Conservation (phyloP, 768 basidiomycete species). For the Pulveroboletus sp. region DNA sequence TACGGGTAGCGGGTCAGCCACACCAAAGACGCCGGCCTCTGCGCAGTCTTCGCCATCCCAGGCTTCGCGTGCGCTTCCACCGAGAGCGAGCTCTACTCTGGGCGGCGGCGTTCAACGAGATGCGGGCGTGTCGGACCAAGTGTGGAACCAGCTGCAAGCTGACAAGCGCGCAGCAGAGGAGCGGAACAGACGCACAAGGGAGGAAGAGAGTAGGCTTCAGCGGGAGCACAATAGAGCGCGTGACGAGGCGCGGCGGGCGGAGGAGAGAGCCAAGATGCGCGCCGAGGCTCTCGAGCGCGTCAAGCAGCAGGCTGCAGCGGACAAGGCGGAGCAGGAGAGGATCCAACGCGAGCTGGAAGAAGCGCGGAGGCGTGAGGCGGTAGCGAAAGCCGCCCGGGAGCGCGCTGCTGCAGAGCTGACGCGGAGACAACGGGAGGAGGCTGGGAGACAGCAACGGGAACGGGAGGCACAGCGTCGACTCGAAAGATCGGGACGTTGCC, state of each 20-base stretch:
- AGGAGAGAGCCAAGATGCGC: slow-evolving; percentile 19
- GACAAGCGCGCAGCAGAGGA: slow-evolving; percentile 27
- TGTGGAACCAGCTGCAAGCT: slow-evolving; percentile 48
- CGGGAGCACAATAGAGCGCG: slow-evolving; percentile 15
- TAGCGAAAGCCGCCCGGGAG: slow-evolving; percentile 20
- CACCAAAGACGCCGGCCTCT: neutral
- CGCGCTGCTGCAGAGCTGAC: slow-evolving; percentile 25
- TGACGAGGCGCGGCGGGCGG: slow-evolving; percentile 21
- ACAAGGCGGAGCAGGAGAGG: slow-evolving; percentile 17
- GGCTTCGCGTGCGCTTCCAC: neutral
- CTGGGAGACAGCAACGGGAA: neutral
- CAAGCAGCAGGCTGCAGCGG: slow-evolving; percentile 17
- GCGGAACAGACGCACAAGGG: slow-evolving; percentile 11
- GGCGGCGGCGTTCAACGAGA: slow-evolving; percentile 33
- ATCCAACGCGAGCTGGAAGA: slow-evolving; percentile 24
- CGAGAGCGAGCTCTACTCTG: neutral
- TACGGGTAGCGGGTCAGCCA: neutral
- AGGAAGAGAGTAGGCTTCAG: slow-evolving; percentile 15
- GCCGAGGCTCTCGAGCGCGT: slow-evolving; percentile 17
- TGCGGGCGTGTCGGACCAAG: slow-evolving; percentile 45
- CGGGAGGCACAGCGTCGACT: too few relatives aligned
- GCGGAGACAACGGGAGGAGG: slow-evolving; percentile 36
- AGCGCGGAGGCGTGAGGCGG: slow-evolving; percentile 20
- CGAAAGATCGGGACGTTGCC: slow-evolving; percentile 44
- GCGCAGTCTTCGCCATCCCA: neutral